Base-by-base conservation (phyloP, 2,329 filamentous ascomycete species). In the Aaosphaeria pasadenensis region DNA sequence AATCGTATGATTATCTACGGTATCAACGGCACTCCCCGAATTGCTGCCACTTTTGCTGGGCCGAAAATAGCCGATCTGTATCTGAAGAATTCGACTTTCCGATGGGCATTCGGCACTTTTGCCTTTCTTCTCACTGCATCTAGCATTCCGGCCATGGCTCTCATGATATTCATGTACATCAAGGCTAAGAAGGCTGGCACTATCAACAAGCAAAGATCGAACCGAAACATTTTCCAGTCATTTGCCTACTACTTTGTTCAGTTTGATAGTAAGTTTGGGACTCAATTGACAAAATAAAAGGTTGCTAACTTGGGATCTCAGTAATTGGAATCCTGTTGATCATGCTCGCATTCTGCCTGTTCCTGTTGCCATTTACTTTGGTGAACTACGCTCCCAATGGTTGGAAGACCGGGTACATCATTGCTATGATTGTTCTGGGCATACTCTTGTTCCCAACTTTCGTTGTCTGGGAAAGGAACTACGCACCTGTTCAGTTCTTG, bases 21-120 rank as follows among this genome's bases (percentile, higher is more conserved):
- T 4, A 77, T 57, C 28, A 52, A 46, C 11, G 53, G 51, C 6
- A 56, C 57, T 7, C 57, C 57, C 6, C 53, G 54, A 33, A 57
- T 59, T 24, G 51, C 51, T 13, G 54, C 50, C 6, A 43, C 44
- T 7, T 57, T 54, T 30, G 52, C 50, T 9, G 53, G 53, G 4
- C 51, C 57, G 3, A 47, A 54, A 32, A 53, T 57, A 39, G 49
- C 53, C 6, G 51, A 54, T 5, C 70, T 75, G 2, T 87, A 81
- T 78, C 52, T 53, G n/a, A 45, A 53, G n/a, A 53, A 57, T 29
- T 43, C 53, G 45, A 57, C 48, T 31, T 57, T 52, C 49, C 77
- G 82, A 40, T 88, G 85, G 85, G 84, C 76, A 1, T 88, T 84
- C 57, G 86, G 84, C 35, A 74, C 77, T 56, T 88, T 85, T 64